These are phyloP conservation scores for Vitis hybrid DNA, from an alignment of 177 flowering plant species.

Conservation along the genomic window DNA sequence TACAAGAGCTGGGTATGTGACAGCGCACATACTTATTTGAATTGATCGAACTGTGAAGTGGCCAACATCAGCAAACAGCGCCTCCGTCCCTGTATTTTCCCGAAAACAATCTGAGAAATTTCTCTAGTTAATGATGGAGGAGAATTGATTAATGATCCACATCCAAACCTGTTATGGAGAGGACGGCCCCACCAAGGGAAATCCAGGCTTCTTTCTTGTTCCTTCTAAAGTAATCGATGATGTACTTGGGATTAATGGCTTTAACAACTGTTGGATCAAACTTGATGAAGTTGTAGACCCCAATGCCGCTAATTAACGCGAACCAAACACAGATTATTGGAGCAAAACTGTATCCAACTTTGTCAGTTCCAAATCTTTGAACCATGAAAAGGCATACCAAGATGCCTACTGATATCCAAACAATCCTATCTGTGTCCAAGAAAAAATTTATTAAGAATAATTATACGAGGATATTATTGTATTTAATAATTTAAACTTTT, in stretches of 20 bases:
- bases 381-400: slow-evolving; percentile 35
- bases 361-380: slow-evolving; percentile 61
- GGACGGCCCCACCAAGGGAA: slow-evolving; percentile 49
- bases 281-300: slow-evolving; percentile 41
- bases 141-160: neutral
- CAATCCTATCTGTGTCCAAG: slow-evolving; percentile 33
- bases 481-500: no score
- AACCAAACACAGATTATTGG: slow-evolving; percentile 59
- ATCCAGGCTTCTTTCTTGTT: slow-evolving; percentile 45
- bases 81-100: slow-evolving; percentile 36
- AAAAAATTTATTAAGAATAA: neutral
- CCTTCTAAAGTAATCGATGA: slow-evolving; percentile 45
- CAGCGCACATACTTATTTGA: slow-evolving; percentile 37
- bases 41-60: slow-evolving; percentile 44
- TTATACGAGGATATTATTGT: no score
- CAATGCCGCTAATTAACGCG: slow-evolving; percentile 31
- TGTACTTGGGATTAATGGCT: slow-evolving; percentile 51
- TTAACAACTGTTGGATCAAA: slow-evolving; percentile 34
- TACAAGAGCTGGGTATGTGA: slow-evolving; percentile 37
- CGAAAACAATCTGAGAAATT: neutral
- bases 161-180: slow-evolving; percentile 37
- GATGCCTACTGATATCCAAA: slow-evolving; percentile 49
- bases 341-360: slow-evolving; percentile 56
- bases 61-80: slow-evolving; percentile 51
- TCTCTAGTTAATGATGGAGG: neutral